Evolutionary conservation across 495 filamentous ascomycete species (phyloP).

Genomic region (Collariella sp.): DNA sequence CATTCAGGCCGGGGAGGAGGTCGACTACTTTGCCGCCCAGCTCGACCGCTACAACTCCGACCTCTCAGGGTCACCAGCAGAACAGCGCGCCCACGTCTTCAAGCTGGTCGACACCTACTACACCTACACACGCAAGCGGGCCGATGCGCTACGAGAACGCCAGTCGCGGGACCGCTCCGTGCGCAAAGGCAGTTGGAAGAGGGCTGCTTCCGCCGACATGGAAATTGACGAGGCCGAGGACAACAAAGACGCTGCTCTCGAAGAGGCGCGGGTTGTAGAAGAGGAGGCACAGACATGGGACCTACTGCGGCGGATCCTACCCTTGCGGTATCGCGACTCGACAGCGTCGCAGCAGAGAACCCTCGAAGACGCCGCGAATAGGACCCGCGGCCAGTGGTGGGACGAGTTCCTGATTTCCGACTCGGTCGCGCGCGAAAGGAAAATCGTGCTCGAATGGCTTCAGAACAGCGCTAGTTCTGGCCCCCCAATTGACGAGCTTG

Average conservation of each 20-base stretch:
- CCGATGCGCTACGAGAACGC: conserved; percentile 30
- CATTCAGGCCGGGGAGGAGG: conserved; percentile 32
- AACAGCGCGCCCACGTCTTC: conserved; percentile 37
- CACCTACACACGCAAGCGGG: conserved; percentile 31
- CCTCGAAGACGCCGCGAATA: conserved; percentile 20
- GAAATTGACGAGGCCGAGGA: conserved; percentile 46
- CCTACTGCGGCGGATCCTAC: conserved; percentile 55
- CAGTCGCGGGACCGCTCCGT: conserved; percentile 39
- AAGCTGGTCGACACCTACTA: conserved; percentile 38
- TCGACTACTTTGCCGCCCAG: conserved; percentile 38
- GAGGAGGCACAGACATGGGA: conserved; percentile 84
- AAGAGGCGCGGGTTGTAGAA: conserved; percentile 34
- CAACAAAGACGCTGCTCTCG: conserved; percentile 24
- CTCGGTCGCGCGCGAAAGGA: conserved; percentile 53
- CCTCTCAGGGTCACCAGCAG: conserved; percentile 22
- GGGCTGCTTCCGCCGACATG: conserved; percentile 53
- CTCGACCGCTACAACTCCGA: conserved; percentile 35
- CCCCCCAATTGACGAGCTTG: conserved; percentile 64
- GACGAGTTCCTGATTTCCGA: conserved; percentile 43
- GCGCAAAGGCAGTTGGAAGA: conserved; percentile 52
- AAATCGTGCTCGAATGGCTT: conserved; percentile 73
- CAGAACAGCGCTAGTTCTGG: conserved; percentile 58
- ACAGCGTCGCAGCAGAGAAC: conserved; percentile 23
- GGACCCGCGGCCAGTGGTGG: conserved; percentile 33
- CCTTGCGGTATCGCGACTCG: conserved; percentile 41